Evolutionary conservation across 179 eudicot species (phyloP).

Genomic region (Patellifolia procumbens): DNA sequence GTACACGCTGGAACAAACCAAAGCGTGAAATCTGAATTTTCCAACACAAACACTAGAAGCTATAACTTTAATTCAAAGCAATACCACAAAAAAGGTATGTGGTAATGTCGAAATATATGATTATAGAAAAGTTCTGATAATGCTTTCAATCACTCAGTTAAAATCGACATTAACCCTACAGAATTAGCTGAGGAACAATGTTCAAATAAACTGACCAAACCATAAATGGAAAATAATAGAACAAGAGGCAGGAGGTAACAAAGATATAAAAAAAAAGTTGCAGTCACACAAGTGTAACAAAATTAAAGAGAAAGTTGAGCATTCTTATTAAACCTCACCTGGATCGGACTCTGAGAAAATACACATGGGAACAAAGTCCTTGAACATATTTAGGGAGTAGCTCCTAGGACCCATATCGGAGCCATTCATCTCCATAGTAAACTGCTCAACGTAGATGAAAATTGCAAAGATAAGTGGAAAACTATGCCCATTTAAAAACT

Average conservation of each 20-base stretch:
- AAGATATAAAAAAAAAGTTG: background rate
- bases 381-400: conserved; percentile 81
- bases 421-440: conserved; percentile 85
- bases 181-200: background rate
- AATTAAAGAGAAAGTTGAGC: background rate
- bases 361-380: conserved; percentile 92
- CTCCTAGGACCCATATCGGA: conserved; percentile 64
- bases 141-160: background rate
- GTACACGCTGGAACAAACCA: background rate
- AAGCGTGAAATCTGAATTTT: background rate
- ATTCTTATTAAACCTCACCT: conserved; percentile 47
- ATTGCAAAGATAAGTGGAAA: background rate
- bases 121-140: background rate
- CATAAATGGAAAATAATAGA: background rate
- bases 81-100: background rate
- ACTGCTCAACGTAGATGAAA: conserved; percentile 47
- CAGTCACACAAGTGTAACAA: background rate
- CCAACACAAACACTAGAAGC: background rate
- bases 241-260: background rate
- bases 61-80: background rate
- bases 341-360: conserved; percentile 71
- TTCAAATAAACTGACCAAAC: background rate
- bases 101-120: background rate
- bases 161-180: background rate
- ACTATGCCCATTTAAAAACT: background rate